Conservation (phyloP, 441 rosid species). For the Gossypium davidsonii region DNA sequence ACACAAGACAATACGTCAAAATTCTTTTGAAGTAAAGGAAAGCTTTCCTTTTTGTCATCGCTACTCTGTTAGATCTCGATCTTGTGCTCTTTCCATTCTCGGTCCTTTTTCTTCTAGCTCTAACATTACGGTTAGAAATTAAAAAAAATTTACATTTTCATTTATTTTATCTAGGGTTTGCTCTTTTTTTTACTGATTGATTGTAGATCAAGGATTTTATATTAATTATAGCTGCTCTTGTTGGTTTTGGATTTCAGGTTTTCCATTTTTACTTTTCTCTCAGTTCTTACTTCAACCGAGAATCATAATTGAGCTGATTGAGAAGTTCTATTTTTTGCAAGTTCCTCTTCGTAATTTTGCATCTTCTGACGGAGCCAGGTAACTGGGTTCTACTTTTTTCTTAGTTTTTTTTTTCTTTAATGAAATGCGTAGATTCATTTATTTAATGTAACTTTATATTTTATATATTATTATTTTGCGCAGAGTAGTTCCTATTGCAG, state of each 20-base stretch:
- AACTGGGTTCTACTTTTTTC: background rate
- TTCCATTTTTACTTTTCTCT: slow-evolving; percentile 23
- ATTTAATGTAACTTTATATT: background rate
- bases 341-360: slow-evolving; percentile 5
- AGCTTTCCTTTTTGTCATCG: background rate
- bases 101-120: slow-evolving; percentile 25
- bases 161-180: background rate
- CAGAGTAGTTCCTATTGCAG: background rate
- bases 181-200: slow-evolving; percentile 9
- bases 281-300: background rate
- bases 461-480: background rate
- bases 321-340: background rate
- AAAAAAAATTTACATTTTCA: background rate
- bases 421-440: background rate
- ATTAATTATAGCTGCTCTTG: background rate
- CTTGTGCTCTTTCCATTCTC: slow-evolving; percentile 39
- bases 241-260: slow-evolving; percentile 27
- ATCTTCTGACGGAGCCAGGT: background rate
- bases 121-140: slow-evolving; percentile 34
- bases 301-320: slow-evolving; percentile 15
- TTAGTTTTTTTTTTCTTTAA: background rate
- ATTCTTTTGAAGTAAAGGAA: background rate
- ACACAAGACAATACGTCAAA: background rate
- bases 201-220: background rate
- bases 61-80: slow-evolving; percentile 25